Percentiles rank a stretch among this genome's conserved stretches.
These are phyloP conservation scores for Yarrowia porcina DNA, from an alignment of 805 yeast species.

Conservation along the genomic window DNA sequence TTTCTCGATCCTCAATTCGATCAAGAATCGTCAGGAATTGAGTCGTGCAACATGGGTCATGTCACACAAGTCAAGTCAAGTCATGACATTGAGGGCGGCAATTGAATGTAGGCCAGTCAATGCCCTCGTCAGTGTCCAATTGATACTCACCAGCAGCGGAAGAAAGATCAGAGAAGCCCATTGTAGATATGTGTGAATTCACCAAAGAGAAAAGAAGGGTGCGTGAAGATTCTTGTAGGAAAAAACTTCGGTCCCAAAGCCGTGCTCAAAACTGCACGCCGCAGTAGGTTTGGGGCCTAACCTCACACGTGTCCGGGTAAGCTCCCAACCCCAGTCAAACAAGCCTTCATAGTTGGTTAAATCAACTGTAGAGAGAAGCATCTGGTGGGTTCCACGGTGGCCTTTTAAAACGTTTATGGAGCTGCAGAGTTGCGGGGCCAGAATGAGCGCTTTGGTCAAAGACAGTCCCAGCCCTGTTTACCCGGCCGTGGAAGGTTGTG, in stretches of 20 bases:
- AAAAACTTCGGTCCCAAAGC: conserved; percentile 23
- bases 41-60: no score
- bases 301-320: conserved; percentile 24
- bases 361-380: neutral
- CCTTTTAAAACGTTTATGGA: neutral
- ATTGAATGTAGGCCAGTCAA: neutral
- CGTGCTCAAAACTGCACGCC: conserved; percentile 11
- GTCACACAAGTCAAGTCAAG: no score
- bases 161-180: conserved; percentile 47
- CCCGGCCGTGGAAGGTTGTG: conserved; percentile 9
- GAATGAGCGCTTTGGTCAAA: conserved; percentile 4
- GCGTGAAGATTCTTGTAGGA: conserved; percentile 15
- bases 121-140: neutral
- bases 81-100: neutral
- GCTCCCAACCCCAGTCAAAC: conserved; percentile 11
- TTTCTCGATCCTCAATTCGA: no score
- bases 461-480: conserved; percentile 20
- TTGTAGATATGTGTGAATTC: conserved; percentile 30
- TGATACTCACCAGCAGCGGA: conserved; percentile 42
- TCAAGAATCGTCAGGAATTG: no score
- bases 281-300: conserved; percentile 2
- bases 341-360: no score
- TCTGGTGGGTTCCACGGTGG: conserved; percentile 16
- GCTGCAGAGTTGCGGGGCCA: neutral
- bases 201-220: conserved; percentile 20